Evolutionary conservation across 2,329 filamentous ascomycete genomes (phyloP).

Genomic region (Aspergillus sojae): DNA sequence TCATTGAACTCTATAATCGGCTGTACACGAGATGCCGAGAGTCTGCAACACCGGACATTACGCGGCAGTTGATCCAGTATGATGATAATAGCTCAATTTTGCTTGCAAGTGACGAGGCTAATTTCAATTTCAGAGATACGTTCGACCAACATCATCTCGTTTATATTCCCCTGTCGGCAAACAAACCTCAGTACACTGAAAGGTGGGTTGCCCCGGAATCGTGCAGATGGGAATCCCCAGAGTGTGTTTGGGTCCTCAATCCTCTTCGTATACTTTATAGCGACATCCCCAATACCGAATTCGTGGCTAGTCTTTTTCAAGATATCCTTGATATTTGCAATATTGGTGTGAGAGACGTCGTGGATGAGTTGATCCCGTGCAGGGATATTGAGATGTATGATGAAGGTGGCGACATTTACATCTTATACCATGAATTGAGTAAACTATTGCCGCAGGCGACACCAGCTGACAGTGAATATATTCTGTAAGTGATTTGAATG

Average conservation of each 20-base stretch:
- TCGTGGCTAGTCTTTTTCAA: constrained; percentile 6
- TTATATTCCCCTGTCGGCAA: neutral
- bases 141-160: neutral
- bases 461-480: neutral
- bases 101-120: neutral
- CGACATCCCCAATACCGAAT: neutral
- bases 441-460: neutral
- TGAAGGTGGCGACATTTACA: neutral
- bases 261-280: constrained; percentile 6
- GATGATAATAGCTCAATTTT: neutral
- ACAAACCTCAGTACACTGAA: no score
- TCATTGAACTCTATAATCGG: constrained; percentile 14
- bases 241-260: constrained; percentile 4
- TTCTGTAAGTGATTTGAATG: neutral
- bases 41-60: constrained; percentile 1
- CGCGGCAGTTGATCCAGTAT: constrained; percentile 7
- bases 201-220: no score
- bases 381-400: neutral
- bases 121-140: neutral
- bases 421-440: constrained; percentile 5
- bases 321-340: constrained; percentile 8
- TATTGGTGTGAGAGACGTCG: constrained; percentile 2
- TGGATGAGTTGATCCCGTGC: neutral
- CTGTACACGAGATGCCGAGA: constrained; percentile 8
- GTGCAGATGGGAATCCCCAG: neutral